These are phyloP conservation scores for Abelmoschus esculentus DNA, from an alignment of 345 rosid genomes.

Conservation along the genomic window DNA sequence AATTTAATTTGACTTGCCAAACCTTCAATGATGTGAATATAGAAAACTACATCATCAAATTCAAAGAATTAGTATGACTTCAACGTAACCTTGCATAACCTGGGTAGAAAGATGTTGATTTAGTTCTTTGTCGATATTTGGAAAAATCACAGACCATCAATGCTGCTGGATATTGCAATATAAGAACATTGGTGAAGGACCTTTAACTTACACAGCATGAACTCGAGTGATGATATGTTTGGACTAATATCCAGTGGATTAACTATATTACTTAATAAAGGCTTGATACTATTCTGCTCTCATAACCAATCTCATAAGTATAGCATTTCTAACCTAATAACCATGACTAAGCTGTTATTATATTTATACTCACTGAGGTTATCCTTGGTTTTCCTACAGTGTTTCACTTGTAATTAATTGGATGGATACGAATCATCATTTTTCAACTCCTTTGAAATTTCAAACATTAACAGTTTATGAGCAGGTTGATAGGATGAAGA, in stretches of 20 bases:
- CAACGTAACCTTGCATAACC: background rate
- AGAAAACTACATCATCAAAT: background rate
- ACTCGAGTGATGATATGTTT: background rate
- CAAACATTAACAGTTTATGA: constrained; percentile 42
- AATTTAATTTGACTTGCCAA: background rate
- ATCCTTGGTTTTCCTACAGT: constrained; percentile 12
- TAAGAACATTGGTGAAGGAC: background rate
- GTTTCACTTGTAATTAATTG: constrained; percentile 8
- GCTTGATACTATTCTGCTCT: constrained; percentile 8
- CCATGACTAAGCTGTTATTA: constrained; percentile 5
- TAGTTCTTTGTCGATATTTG: background rate
- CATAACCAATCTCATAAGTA: background rate
- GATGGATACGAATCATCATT: constrained; percentile 10
- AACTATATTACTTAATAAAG: background rate
- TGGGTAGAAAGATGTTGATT: background rate
- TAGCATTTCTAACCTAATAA: constrained; percentile 7
- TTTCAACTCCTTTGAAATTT: constrained; percentile 37
- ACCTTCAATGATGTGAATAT: background rate
- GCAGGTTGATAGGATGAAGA: constrained; percentile 93
- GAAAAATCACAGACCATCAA: background rate
- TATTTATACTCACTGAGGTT: constrained; percentile 2
- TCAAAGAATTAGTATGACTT: background rate
- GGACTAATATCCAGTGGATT: background rate
- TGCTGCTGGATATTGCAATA: background rate
- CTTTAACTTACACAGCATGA: background rate